Evolutionary conservation across 768 basidiomycete species (phyloP).

Genomic region (Sarcodon sp.): DNA sequence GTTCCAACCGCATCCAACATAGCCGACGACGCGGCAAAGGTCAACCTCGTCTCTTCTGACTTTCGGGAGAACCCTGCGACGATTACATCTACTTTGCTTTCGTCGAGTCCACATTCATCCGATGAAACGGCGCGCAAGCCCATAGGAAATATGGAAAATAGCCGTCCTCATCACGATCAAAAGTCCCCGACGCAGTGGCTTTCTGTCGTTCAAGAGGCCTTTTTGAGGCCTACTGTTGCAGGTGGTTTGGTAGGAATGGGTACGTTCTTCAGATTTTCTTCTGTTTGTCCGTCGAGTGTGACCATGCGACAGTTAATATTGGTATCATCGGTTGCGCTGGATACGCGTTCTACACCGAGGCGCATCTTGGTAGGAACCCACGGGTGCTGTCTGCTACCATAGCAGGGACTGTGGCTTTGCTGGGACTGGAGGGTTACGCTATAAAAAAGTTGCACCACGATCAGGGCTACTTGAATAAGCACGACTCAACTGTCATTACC

Average conservation of each 20-base stretch:
- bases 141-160: slow-evolving; percentile 12
- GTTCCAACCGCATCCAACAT: slow-evolving; percentile 22
- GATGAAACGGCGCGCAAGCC: not conserved
- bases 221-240: slow-evolving; percentile 56
- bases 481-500: slow-evolving; percentile 45
- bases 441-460: slow-evolving; percentile 48
- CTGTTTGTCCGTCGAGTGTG: not conserved
- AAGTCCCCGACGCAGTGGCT: slow-evolving; percentile 42
- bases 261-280: slow-evolving; percentile 17
- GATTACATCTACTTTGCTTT: slow-evolving; percentile 10
- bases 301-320: slow-evolving; percentile 43
- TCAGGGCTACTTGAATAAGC: slow-evolving; percentile 35
- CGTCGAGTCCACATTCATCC: not conserved
- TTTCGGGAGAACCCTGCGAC: slow-evolving; percentile 34
- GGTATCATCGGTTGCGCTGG: slow-evolving; percentile 51
- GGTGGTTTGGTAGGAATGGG: slow-evolving; percentile 64
- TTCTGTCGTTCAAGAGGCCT: slow-evolving; percentile 33
- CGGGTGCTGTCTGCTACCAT: slow-evolving; percentile 37
- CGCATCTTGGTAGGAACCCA: slow-evolving; percentile 45
- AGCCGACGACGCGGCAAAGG: slow-evolving; percentile 37
- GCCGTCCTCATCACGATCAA: slow-evolving; percentile 28
- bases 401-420: slow-evolving; percentile 39
- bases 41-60: slow-evolving; percentile 39
- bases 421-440: slow-evolving; percentile 50
- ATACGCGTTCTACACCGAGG: slow-evolving; percentile 50